Conservation (phyloP, 768 basidiomycete genomes). For the Amanita exitialis region DNA sequence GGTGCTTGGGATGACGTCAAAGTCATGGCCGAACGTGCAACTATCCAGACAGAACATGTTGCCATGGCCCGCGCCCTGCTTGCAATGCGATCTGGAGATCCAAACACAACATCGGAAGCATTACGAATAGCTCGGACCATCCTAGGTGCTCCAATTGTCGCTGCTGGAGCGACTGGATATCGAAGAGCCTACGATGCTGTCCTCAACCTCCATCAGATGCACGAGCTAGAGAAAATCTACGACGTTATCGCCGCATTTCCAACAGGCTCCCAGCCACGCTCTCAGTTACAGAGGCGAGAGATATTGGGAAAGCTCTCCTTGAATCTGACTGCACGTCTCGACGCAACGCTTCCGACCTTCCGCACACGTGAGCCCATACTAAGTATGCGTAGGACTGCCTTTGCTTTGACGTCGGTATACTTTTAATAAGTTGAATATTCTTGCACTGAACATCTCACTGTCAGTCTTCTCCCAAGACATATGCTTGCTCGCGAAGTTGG, state of each 20-base stretch:
- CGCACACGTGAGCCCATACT: constrained; percentile 81
- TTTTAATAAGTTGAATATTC: neutral
- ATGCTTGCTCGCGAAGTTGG: constrained; percentile 56
- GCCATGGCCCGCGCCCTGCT: constrained; percentile 75
- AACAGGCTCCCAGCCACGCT: constrained; percentile 25
- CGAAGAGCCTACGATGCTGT: constrained; percentile 81
- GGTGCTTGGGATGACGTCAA: constrained; percentile 86
- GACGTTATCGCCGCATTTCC: constrained; percentile 29
- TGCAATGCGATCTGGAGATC: constrained; percentile 57
- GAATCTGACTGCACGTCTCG: constrained; percentile 54
- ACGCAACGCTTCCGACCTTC: constrained; percentile 79
- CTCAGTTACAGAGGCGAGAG: constrained; percentile 21
- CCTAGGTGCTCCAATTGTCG: constrained; percentile 72
- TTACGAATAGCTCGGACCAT: constrained; percentile 57
- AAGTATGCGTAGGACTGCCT: constrained; percentile 82
- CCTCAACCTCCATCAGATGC: constrained; percentile 74
- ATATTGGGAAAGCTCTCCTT: constrained; percentile 34
- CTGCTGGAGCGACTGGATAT: constrained; percentile 75
- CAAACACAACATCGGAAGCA: constrained; percentile 32
- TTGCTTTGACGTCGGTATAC: constrained; percentile 51
- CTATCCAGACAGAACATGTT: constrained; percentile 47
- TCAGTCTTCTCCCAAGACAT: constrained; percentile 23
- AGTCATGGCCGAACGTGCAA: constrained; percentile 38
- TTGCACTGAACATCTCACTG: constrained; percentile 3
- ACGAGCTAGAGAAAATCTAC: constrained; percentile 73